Evolutionary conservation across 345 rosid species (phyloP).

Genomic region (Aegle marmelos): DNA sequence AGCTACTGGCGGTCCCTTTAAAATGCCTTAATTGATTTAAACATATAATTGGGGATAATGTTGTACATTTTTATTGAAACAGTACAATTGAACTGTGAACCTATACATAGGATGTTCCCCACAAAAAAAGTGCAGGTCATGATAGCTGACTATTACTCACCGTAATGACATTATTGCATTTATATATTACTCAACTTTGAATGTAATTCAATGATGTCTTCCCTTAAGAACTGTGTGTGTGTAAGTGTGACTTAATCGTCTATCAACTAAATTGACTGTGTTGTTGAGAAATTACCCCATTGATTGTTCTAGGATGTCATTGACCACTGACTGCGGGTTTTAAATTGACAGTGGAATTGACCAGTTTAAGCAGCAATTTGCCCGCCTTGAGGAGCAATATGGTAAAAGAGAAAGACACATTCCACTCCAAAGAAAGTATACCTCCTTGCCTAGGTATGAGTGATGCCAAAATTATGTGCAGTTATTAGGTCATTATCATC

Average conservation of each 20-base stretch:
- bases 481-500: not conserved
- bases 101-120: not conserved
- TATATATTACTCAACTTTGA: not conserved
- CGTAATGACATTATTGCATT: not conserved
- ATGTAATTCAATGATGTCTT: not conserved
- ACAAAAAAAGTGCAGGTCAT: not conserved
- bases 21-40: not conserved
- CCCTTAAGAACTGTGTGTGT: not conserved
- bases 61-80: not conserved
- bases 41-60: not conserved
- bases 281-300: not conserved
- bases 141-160: not conserved
- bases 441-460: conserved; percentile 81
- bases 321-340: not conserved
- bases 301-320: not conserved
- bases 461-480: not conserved
- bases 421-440: conserved; percentile 65
- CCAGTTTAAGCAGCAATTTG: conserved; percentile 79
- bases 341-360: conserved; percentile 63
- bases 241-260: not conserved
- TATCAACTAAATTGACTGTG: not conserved
- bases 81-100: not conserved
- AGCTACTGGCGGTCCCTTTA: not conserved
- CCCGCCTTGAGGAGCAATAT: conserved; percentile 70
- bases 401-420: conserved; percentile 49